phyloP scores from a whole-genome alignment of 257 asterid species.

The Solanum paucissectum region DNA sequence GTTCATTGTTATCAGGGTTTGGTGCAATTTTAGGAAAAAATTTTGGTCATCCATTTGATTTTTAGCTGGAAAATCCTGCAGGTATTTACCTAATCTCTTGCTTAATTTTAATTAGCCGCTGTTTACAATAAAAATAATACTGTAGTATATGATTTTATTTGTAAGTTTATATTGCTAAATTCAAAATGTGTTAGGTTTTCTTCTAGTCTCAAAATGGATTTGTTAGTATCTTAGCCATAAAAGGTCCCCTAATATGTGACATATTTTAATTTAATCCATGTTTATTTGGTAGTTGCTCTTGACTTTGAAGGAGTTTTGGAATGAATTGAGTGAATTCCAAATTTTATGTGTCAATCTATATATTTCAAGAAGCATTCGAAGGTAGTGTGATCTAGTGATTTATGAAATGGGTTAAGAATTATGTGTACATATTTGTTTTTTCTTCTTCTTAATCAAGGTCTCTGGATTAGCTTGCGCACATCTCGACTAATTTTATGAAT shows the following conservation, averaged over 20 bases:
- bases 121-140: not conserved
- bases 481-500: not conserved
- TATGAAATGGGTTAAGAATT: no score
- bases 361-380: not conserved
- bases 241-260: not conserved
- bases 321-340: not conserved
- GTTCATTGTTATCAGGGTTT: conserved; percentile 38
- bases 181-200: not conserved
- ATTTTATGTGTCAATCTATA: not conserved
- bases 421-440: not conserved
- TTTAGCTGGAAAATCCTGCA: conserved; percentile 62
- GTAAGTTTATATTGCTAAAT: not conserved
- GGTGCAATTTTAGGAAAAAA: conserved; percentile 32
- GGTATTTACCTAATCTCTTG: conserved; percentile 15
- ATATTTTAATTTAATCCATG: not conserved
- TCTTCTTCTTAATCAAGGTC: no score
- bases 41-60: conserved; percentile 72
- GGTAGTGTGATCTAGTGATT: not conserved
- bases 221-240: not conserved
- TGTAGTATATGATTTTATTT: not conserved
- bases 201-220: not conserved
- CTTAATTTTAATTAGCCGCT: not conserved
- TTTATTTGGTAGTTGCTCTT: not conserved
- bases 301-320: not conserved
- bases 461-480: not conserved